These are phyloP conservation scores for Sugiyamaella valdiviana DNA, from an alignment of 805 yeast genomes.

Conservation along the genomic window DNA sequence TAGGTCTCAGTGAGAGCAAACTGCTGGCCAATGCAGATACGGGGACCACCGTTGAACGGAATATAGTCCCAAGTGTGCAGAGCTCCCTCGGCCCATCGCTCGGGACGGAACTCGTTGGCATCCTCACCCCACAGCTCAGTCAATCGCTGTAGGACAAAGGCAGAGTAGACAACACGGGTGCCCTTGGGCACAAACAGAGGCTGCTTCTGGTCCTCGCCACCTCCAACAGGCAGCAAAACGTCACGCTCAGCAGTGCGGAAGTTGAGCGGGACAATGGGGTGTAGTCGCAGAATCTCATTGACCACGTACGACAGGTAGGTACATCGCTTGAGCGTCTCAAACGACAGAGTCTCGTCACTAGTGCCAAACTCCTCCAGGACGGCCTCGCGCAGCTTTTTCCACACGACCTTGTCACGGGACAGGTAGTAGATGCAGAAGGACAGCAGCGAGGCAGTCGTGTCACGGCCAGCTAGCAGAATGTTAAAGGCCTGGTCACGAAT, in stretches of 20 bases:
- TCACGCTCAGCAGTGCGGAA: conserved; percentile 42
- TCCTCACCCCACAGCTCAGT: conserved; percentile 40
- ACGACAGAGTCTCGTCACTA: conserved; percentile 29
- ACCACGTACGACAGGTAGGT: conserved; percentile 43
- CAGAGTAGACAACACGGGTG: conserved; percentile 35
- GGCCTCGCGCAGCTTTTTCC: conserved; percentile 34
- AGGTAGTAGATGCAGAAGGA: conserved; percentile 42
- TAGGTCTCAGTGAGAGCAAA: conserved; percentile 50
- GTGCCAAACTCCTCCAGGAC: conserved; percentile 35
- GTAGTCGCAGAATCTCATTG: conserved; percentile 45
- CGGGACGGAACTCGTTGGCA: conserved; percentile 42
- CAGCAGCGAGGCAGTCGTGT: conserved; percentile 48
- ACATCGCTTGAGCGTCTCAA: conserved; percentile 44
- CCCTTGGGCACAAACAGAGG: conserved; percentile 44
- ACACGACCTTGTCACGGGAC: conserved; percentile 34
- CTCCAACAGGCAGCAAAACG: conserved; percentile 48
- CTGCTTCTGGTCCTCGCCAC: conserved; percentile 37
- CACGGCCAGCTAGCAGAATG: conserved; percentile 51
- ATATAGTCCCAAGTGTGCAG: conserved; percentile 44
- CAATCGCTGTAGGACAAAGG: conserved; percentile 42
- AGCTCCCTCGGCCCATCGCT: conserved; percentile 40
- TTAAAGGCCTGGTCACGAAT: conserved; percentile 48
- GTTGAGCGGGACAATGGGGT: conserved; percentile 48
- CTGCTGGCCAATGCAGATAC: conserved; percentile 52
- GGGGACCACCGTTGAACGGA: conserved; percentile 52